Evolutionary conservation across 2,329 filamentous ascomycete genomes (phyloP), one percentile per base, ranked within the genome.

Genomic region (Aspergillus texensis): DNA sequence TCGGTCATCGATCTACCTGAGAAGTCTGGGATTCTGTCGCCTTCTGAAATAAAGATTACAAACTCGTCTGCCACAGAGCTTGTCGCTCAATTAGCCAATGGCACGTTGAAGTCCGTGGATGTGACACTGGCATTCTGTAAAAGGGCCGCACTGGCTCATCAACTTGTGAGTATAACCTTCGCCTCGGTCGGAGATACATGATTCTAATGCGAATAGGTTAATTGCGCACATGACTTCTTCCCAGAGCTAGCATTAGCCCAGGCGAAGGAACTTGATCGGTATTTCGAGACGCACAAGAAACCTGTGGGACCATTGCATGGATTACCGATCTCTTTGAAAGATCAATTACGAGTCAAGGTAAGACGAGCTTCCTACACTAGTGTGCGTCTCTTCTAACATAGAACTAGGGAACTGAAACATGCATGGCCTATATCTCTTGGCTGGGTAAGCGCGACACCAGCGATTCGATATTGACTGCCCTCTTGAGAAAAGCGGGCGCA

Each of bases 81-180:
- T 6, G 55, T 57, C 6, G 2, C 5, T 9, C 36, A 45, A 21
- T 56, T 70, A 14, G 63, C 66, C 0, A 39, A 48, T 32, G 70
- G 70, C 9, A 62, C 69, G 21, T 52, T 69, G 16, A 66, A 63
- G 21, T 58, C 68, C 4, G 65, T 70, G 2, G 68, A 67, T 14
- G 69, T 70, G 30, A 69, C 69, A 10, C 24, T 66, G n/a, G 67
- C 67, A n/a, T 71, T 71, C 55, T 71, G 69, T 36, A 70, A 70
- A 48, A 62, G 66, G 34, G 68, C 69, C 10, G 69, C 69, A 28
- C 9, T 71, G 14, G 66, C 68, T n/a, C 68, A 71, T 48, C 69
- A 71, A 34, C 43, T 71, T 61, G 62, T 70, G 43, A 36, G 57
- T 36, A 30, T 9, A 16, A 30, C 14, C 26, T n/a, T 28, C 26